Base-by-base conservation (phyloP, 2,329 filamentous ascomycete genomes). In the Pseudogymnoascus sp. region DNA sequence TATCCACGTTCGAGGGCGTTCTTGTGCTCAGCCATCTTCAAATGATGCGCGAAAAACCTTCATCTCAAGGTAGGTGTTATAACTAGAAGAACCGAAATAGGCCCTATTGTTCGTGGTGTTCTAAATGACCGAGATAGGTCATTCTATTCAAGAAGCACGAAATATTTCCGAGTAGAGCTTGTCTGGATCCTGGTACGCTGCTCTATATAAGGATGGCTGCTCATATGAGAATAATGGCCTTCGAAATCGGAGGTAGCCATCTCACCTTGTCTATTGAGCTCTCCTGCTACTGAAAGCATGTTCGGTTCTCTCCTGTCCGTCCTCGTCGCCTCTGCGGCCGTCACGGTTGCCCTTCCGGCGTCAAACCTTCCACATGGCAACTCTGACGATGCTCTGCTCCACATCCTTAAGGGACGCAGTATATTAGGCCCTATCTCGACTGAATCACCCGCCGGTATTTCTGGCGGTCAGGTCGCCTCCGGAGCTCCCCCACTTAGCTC, bases 391-490 rank as follows among this genome's bases (percentile, higher is more conserved):
- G 28, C 30, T 38, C 54, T 36, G 18, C 38, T 58, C n/a, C 57
- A 58, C 16, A 36, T 22, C 33, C 28, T 58, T n/a, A 38, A 57
- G 9, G 57, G 43, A n/a, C 60, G 66, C 30, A 64, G 60, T 9
- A 16, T 60, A 38, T 66, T 68, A 16, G 59, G 57, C 14, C 67
- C 67, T 9, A 67, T 68, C 30, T 59, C 65, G 18, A 67, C 67
- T 28, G 62, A 35, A 38, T 67, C 63, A 12, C 60, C 66, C 4
- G 38, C 54, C 4, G 66, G 58, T 9, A 61, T 68, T 22, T 62
- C 64, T 58, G 67, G 67, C 8, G 67, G 67, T 3, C 39, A 62
- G 28, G 59, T 64, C 12, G 58, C 60, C 16, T 63, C 39, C 20
- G 66, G 25, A 9, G 54, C 65, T 7, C 61, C 63, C 11, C 67